These are phyloP conservation scores for Diaporthe citri DNA, from an alignment of 2,329 filamentous ascomycete species.

Conservation along the genomic window DNA sequence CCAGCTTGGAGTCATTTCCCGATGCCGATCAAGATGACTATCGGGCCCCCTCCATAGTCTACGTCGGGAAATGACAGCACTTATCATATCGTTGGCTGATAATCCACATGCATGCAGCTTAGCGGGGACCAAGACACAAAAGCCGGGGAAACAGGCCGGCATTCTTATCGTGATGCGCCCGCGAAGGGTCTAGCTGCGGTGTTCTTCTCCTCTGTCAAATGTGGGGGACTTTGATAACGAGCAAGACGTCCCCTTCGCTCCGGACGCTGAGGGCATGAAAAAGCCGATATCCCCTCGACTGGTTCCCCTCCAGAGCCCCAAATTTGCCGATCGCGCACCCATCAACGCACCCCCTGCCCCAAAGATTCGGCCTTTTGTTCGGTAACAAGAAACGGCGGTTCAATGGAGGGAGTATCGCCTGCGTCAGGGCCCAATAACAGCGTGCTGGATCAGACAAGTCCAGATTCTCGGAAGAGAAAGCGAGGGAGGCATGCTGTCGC, in stretches of 20 bases:
- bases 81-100: neutral
- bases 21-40: neutral
- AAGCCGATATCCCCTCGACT: neutral
- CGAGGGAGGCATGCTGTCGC: slow-evolving; percentile 38
- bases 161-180: neutral
- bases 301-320: neutral
- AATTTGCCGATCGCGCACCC: neutral
- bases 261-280: neutral
- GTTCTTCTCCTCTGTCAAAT: neutral
- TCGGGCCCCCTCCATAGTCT: neutral
- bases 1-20: neutral
- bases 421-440: neutral
- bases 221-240: neutral
- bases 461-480: slow-evolving; percentile 41
- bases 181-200: neutral
- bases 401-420: neutral
- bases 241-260: neutral
- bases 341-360: neutral
- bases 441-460: too few relatives aligned
- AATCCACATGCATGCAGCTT: slow-evolving; percentile 3
- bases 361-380: neutral
- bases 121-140: neutral
- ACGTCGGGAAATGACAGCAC: neutral
- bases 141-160: neutral
- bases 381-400: neutral